phyloP scores from a whole-genome alignment of 2,329 filamentous ascomycete species.

The Colletotrichum cuscutae region DNA sequence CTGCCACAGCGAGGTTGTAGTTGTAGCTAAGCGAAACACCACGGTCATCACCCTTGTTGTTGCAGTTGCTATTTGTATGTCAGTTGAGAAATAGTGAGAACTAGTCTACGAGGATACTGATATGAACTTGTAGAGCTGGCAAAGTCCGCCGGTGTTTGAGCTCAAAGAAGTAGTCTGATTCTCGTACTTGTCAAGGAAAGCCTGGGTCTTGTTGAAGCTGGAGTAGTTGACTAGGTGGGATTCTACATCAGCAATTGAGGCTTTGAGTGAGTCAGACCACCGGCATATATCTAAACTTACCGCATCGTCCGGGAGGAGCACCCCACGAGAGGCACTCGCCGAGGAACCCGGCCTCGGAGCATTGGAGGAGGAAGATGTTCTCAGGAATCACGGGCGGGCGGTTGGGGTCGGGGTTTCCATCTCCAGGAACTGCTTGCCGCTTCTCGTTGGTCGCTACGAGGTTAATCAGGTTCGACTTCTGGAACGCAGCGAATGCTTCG shows the following conservation, averaged over 20 bases:
- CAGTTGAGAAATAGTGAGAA: not conserved
- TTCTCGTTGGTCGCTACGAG: not conserved
- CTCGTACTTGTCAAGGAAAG: conserved; percentile 22
- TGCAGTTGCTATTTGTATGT: not conserved
- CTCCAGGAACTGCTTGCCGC: conserved; percentile 21
- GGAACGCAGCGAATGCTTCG: conserved; percentile 24
- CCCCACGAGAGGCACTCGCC: conserved; percentile 24
- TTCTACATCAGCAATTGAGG: not conserved
- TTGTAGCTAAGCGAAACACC: conserved; percentile 24
- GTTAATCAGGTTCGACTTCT: not conserved
- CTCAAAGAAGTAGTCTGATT: conserved; percentile 28
- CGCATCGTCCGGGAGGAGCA: conserved; percentile 22
- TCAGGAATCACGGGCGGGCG: conserved; percentile 17
- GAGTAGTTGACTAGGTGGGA: conserved; percentile 7
- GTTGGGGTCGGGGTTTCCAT: conserved; percentile 9
- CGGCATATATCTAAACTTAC: not conserved
- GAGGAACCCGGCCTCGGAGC: conserved; percentile 14
- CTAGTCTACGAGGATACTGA: not conserved
- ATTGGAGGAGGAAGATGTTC: conserved; percentile 22
- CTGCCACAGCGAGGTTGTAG: conserved; percentile 13
- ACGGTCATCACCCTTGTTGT: conserved; percentile 28
- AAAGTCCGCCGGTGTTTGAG: conserved; percentile 26
- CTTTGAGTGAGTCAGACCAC: not conserved
- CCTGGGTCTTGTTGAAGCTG: conserved; percentile 19
- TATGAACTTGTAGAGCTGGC: conserved; percentile 30